phyloP scores from a whole-genome alignment of 768 basidiomycete genomes.

The Termitomyces heimii region DNA sequence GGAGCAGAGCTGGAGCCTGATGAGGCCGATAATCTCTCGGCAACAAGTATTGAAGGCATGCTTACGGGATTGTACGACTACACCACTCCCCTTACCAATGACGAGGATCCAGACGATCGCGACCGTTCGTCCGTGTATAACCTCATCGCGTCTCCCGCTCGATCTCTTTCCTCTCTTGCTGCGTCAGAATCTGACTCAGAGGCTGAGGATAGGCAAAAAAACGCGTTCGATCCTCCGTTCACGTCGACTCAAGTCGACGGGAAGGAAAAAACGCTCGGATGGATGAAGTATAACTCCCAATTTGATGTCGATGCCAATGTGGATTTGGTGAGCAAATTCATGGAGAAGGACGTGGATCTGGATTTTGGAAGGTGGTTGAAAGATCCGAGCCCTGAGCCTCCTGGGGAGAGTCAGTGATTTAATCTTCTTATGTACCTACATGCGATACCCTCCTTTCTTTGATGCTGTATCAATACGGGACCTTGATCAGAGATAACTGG shows the following conservation, averaged over 20 bases:
- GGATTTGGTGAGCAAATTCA: constrained; percentile 44
- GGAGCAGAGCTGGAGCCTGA: not conserved
- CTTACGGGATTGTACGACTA: constrained; percentile 4
- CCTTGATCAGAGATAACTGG: not conserved
- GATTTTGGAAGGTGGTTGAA: constrained; percentile 51
- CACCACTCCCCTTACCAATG: constrained; percentile 8
- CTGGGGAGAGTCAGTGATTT: constrained; percentile 15
- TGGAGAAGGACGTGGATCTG: constrained; percentile 56
- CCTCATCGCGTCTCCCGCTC: constrained; percentile 23
- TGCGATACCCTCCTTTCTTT: not conserved
- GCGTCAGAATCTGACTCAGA: constrained; percentile 23
- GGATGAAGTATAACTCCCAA: constrained; percentile 50
- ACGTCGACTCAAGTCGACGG: constrained; percentile 26
- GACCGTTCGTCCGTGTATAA: constrained; percentile 9
- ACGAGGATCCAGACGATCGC: not conserved
- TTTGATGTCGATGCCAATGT: constrained; percentile 52
- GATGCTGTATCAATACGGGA: not conserved
- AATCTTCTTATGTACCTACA: not conserved
- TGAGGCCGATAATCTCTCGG: not conserved
- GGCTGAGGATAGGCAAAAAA: constrained; percentile 11
- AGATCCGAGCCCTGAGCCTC: constrained; percentile 26
- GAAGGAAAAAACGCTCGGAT: constrained; percentile 17
- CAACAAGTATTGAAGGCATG: not conserved
- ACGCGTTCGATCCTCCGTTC: constrained; percentile 23
- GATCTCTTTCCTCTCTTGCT: constrained; percentile 28